Conservation (phyloP, 2,329 filamentous ascomycete genomes). For the Mariannaea sp. region DNA sequence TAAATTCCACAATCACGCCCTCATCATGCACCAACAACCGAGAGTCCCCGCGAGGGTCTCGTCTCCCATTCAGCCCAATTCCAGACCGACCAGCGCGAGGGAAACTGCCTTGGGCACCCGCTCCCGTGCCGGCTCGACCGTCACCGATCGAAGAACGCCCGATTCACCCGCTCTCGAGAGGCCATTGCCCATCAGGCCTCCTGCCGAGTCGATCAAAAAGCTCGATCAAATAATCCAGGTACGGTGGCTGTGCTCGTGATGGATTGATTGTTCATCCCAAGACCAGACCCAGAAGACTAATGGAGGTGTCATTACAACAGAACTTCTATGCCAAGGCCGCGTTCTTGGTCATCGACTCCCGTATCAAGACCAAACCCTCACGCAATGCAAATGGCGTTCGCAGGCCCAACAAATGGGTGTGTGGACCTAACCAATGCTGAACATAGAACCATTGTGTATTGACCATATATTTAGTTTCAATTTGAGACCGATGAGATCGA, state of each 20-base stretch:
- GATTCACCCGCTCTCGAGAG: conserved; percentile 56
- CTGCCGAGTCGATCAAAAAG: conserved; percentile 73
- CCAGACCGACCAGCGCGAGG: conserved; percentile 75
- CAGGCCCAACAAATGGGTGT: conserved; percentile 86
- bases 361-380: conserved; percentile 69
- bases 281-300: conserved; percentile 17
- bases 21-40: conserved; percentile 85
- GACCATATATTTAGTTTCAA: conserved; percentile 72
- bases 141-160: conserved; percentile 45
- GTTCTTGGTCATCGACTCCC: conserved; percentile 79
- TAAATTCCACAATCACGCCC: conserved; percentile 2
- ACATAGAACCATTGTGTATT: conserved; percentile 13
- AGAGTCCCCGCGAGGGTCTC: conserved; percentile 73
- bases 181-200: conserved; percentile 53
- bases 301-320: conserved; percentile 50
- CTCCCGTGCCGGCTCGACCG: conserved; percentile 51
- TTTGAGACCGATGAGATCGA: conserved; percentile 93
- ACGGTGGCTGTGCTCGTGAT: conserved; percentile 15
- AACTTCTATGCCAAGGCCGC: conserved; percentile 92
- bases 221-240: conserved; percentile 95
- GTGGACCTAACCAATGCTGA: conserved; percentile 39
- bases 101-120: conserved; percentile 56
- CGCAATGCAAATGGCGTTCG: conserved; percentile 48
- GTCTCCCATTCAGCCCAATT: conserved; percentile 75
- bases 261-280: neutral